phyloP scores from a whole-genome alignment of 768 basidiomycete species.

The Mycena belliarum region DNA sequence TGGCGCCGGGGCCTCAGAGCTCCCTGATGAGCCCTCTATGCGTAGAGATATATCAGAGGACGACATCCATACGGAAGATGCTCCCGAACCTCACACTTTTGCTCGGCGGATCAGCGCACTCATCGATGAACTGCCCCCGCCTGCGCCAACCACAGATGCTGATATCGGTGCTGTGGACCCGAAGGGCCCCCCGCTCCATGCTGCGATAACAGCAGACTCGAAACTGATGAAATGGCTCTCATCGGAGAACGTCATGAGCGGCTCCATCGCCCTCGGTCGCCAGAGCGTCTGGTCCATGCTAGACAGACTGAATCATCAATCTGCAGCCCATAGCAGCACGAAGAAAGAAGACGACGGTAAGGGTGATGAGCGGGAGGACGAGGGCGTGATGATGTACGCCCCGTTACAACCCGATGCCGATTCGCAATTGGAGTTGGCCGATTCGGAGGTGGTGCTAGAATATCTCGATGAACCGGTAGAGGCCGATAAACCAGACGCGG shows the following conservation, averaged over 20 bases:
- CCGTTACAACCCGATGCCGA: slow-evolving; percentile 65
- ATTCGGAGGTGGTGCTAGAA: slow-evolving; percentile 53
- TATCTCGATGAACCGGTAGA: slow-evolving; percentile 41
- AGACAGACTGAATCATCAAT: slow-evolving; percentile 42
- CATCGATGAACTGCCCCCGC: slow-evolving; percentile 24
- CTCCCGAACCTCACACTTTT: slow-evolving; percentile 16
- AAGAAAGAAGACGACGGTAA: slow-evolving; percentile 19
- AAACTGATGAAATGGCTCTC: slow-evolving; percentile 53
- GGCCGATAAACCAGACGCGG: not conserved
- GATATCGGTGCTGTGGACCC: slow-evolving; percentile 24
- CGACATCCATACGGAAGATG: slow-evolving; percentile 1
- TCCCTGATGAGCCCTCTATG: slow-evolving; percentile 9
- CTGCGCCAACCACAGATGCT: slow-evolving; percentile 17
- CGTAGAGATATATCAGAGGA: slow-evolving; percentile 8
- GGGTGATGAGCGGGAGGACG: slow-evolving; percentile 33
- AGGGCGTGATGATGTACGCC: slow-evolving; percentile 73
- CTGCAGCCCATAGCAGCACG: not conserved
- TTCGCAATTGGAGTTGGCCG: slow-evolving; percentile 70
- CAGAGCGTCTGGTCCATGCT: slow-evolving; percentile 64
- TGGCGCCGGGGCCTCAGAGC: slow-evolving; percentile 23
- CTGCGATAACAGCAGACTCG: slow-evolving; percentile 34
- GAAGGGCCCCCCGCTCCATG: slow-evolving; percentile 33
- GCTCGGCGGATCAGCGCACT: slow-evolving; percentile 23
- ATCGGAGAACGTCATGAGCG: slow-evolving; percentile 67
- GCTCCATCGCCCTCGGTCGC: slow-evolving; percentile 35